These are phyloP conservation scores for Nemania bipapillata DNA, from an alignment of 2,329 filamentous ascomycete genomes.

Conservation along the genomic window DNA sequence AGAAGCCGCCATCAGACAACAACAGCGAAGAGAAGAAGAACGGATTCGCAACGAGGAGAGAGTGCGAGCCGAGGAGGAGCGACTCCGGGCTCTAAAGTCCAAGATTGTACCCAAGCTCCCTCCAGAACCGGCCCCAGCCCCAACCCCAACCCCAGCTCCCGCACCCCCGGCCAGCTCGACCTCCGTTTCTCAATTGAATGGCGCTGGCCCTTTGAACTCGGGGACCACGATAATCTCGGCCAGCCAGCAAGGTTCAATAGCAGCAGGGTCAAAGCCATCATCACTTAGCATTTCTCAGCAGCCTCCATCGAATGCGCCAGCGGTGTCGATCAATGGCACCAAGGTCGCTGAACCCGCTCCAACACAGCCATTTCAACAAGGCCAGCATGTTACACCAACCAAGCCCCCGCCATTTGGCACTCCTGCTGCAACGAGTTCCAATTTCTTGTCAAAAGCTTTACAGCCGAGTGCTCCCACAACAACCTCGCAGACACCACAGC, in stretches of 20 bases:
- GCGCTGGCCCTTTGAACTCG: conserved; percentile 1
- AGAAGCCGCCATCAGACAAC: conserved; percentile 56
- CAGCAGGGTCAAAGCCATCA: conserved; percentile 34
- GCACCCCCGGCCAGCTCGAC: conserved; percentile 1
- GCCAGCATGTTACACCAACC: conserved; percentile 1
- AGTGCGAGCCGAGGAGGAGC: conserved; percentile 60
- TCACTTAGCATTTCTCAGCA: background rate
- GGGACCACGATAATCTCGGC: background rate
- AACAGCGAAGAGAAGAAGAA: conserved; percentile 60
- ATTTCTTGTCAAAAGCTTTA: conserved; percentile 22
- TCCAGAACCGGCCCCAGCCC: conserved; percentile 42
- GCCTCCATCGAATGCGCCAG: conserved; percentile 24
- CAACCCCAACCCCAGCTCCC: conserved; percentile 11
- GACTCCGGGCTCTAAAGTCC: conserved; percentile 60
- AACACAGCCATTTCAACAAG: background rate
- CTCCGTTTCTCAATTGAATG: conserved; percentile 15
- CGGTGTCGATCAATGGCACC: conserved; percentile 38
- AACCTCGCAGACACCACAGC: conserved; percentile 32
- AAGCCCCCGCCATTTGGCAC: conserved; percentile 34
- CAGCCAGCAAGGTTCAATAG: conserved; percentile 22
- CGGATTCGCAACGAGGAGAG: conserved; percentile 59
- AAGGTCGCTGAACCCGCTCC: conserved; percentile 32
- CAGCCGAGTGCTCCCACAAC: conserved; percentile 39
- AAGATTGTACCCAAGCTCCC: conserved; percentile 59
- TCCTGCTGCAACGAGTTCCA: conserved; percentile 18